These are phyloP conservation scores for Mallotus repandus DNA, from an alignment of 441 rosid genomes.

Conservation along the genomic window DNA sequence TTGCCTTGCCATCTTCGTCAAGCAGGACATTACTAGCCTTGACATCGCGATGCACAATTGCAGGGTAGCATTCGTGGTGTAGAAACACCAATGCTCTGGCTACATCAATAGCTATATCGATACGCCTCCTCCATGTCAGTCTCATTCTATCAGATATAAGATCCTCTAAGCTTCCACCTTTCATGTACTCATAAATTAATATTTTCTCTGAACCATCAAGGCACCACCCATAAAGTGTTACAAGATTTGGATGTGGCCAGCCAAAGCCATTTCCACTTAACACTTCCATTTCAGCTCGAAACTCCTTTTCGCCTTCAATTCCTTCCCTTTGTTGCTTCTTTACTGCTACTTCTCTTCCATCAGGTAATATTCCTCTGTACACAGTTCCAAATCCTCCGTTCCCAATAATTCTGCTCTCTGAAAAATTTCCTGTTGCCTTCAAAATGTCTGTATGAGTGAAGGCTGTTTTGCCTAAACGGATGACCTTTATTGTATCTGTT, in stretches of 20 bases:
- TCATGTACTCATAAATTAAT: constrained; percentile 83
- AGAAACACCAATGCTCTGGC: constrained; percentile 72
- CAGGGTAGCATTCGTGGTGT: constrained; percentile 85
- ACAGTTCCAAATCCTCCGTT: constrained; percentile 90
- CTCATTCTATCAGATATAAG: constrained; percentile 51
- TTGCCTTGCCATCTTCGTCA: constrained; percentile 62
- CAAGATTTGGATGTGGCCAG: constrained; percentile 94
- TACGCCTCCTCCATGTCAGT: constrained; percentile 62
- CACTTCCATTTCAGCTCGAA: constrained; percentile 90
- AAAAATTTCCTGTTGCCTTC: constrained; percentile 74
- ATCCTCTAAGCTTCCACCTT: constrained; percentile 86
- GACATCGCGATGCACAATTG: constrained; percentile 89
- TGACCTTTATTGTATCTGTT: constrained; percentile 67
- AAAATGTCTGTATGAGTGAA: constrained; percentile 79
- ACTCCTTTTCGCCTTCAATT: constrained; percentile 77
- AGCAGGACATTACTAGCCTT: constrained; percentile 90
- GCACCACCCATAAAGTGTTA: constrained; percentile 89
- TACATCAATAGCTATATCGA: constrained; percentile 64
- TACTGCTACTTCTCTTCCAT: constrained; percentile 82
- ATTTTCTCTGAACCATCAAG: constrained; percentile 71
- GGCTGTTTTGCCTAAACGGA: constrained; percentile 68
- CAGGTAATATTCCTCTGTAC: constrained; percentile 69
- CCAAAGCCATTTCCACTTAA: constrained; percentile 65
- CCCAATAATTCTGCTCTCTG: constrained; percentile 69
- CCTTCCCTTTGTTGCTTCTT: constrained; percentile 87